Evolutionary conservation across 2,329 filamentous ascomycete genomes (phyloP).

Genomic region (Thielaviopsis punctulata): DNA sequence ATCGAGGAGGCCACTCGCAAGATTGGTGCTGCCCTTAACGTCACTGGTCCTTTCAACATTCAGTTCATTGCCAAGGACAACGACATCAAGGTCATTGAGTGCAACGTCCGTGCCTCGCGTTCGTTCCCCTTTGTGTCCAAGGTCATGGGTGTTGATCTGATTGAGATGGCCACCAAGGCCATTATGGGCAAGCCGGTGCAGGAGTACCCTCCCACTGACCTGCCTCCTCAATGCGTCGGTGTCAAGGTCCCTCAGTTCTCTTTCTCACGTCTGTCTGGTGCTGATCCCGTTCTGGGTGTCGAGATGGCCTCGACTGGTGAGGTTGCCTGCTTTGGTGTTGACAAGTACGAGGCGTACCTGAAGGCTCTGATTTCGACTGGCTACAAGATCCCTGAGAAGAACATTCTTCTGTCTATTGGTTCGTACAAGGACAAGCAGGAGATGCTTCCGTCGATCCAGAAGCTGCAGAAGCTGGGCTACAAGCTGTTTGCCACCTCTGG

Average conservation of each 20-base stretch:
- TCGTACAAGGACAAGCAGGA: conserved; percentile 97
- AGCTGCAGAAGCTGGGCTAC: conserved; percentile 79
- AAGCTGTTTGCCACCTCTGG: conserved; percentile 92
- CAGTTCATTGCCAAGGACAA: conserved; percentile 99
- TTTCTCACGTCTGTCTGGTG: conserved; percentile 90
- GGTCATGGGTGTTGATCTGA: conserved; percentile 92
- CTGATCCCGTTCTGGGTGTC: conserved; percentile 89
- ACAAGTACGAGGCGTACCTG: conserved; percentile 95
- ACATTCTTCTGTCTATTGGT: conserved; percentile 87
- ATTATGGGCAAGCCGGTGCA: conserved; percentile 73
- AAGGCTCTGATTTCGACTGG: conserved; percentile 92
- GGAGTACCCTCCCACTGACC: conserved; percentile 62
- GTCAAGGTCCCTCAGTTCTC: conserved; percentile 99
- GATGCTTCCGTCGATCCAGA: conserved; percentile 82
- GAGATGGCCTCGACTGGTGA: conserved; percentile 99
- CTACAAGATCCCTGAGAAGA: conserved; percentile 90
- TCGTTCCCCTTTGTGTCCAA: conserved; percentile 98
- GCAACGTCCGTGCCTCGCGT: conserved; percentile 87
- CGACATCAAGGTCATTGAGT: conserved; percentile 99
- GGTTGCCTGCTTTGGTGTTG: conserved; percentile 85
- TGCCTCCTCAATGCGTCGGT: conserved; percentile 71
- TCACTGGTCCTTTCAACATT: conserved; percentile 96
- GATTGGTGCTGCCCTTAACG: conserved; percentile 84
- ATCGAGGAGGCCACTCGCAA: conserved; percentile 93
- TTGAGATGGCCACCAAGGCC: conserved; percentile 96